Conservation (phyloP, 2,329 filamentous ascomycete species). For the Curvularia sp. region DNA sequence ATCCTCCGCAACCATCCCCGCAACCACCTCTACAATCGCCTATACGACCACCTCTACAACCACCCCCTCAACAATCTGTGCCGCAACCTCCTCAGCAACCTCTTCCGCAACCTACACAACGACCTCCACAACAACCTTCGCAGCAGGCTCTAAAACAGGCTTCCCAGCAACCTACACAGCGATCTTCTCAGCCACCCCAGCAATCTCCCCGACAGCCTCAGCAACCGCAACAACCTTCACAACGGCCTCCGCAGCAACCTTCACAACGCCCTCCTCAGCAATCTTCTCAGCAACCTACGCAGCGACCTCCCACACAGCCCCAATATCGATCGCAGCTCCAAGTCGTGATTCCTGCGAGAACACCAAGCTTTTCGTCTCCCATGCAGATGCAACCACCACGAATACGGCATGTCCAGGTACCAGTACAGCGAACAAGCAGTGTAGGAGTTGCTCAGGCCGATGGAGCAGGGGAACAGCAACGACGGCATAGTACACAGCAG, state of each 20-base stretch:
- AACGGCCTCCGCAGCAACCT: neutral
- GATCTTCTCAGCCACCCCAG: slow-evolving; percentile 25
- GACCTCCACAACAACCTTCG: slow-evolving; percentile 27
- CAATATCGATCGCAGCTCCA: slow-evolving; percentile 38
- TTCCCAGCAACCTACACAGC: slow-evolving; percentile 22
- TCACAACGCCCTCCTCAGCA: slow-evolving; percentile 33
- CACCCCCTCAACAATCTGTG: slow-evolving; percentile 26
- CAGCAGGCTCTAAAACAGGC: slow-evolving; percentile 20
- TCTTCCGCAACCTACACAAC: neutral
- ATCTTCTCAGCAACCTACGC: slow-evolving; percentile 14
- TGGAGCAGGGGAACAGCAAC: slow-evolving; percentile 23
- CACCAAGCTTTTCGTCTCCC: slow-evolving; percentile 27
- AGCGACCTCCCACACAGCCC: slow-evolving; percentile 13
- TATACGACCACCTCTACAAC: slow-evolving; percentile 19
- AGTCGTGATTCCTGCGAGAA: slow-evolving; percentile 37
- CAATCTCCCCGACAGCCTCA: slow-evolving; percentile 18
- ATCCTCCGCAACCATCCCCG: slow-evolving; percentile 9
- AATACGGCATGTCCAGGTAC: slow-evolving; percentile 41
- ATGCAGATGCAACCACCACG: slow-evolving; percentile 38
- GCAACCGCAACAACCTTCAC: neutral
- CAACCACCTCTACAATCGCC: too few relatives aligned
- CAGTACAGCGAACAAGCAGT: slow-evolving; percentile 31
- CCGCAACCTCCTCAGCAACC: slow-evolving; percentile 20
- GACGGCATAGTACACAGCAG: slow-evolving; percentile 26
- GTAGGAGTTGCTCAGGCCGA: slow-evolving; percentile 26